phyloP scores from a whole-genome alignment of 805 yeast species.

The Wickerhamomyces pijperi region DNA sequence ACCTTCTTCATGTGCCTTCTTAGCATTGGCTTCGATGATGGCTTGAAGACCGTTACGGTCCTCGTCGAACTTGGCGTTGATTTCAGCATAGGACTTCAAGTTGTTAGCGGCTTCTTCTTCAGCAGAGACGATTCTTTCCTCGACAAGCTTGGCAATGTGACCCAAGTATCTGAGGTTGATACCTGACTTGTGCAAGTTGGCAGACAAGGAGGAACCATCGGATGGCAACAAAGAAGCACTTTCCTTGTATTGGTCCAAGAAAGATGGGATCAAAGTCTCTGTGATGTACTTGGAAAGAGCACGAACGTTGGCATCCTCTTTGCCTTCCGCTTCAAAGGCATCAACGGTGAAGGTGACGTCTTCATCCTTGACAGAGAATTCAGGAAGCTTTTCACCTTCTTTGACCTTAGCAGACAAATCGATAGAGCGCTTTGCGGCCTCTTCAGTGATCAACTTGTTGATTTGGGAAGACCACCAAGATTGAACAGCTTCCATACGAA shows the following conservation, averaged over 20 bases:
- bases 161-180: slow-evolving; percentile 87
- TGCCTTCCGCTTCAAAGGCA: slow-evolving; percentile 34
- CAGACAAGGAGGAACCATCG: slow-evolving; percentile 70
- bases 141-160: slow-evolving; percentile 29
- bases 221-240: slow-evolving; percentile 47
- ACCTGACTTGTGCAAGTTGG: slow-evolving; percentile 67
- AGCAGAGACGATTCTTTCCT: slow-evolving; percentile 20
- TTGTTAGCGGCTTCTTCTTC: slow-evolving; percentile 8
- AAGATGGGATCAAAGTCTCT: slow-evolving; percentile 48
- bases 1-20: slow-evolving; percentile 15
- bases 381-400: slow-evolving; percentile 31
- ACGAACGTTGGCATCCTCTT: slow-evolving; percentile 41
- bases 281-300: slow-evolving; percentile 58
- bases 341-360: slow-evolving; percentile 43
- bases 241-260: slow-evolving; percentile 37
- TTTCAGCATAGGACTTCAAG: slow-evolving; percentile 8
- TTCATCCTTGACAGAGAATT: slow-evolving; percentile 40
- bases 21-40: slow-evolving; percentile 9
- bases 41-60: slow-evolving; percentile 9
- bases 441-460: slow-evolving; percentile 26
- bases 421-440: slow-evolving; percentile 19
- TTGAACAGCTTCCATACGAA: slow-evolving; percentile 83
- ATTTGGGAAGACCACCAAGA: slow-evolving; percentile 78
- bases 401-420: slow-evolving; percentile 11
- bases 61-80: slow-evolving; percentile 9